Evolutionary conservation across 192 early-diverging fungal genomes (phyloP), one percentile per base, ranked within the genome.

Genomic region (Funneliformis geosporum): DNA sequence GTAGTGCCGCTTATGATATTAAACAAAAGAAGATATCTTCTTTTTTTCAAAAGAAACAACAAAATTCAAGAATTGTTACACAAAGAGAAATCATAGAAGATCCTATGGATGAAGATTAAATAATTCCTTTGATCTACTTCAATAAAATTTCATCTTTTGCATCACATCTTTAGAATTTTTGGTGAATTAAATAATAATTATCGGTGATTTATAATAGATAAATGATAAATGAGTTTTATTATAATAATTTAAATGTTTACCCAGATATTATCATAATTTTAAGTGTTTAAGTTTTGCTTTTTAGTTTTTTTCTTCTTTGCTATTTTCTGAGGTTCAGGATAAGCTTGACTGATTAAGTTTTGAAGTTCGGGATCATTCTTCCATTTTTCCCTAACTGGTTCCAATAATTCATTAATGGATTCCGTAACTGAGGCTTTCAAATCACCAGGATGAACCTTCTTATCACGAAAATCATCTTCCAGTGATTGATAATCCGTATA

Each of bases 381-480:
- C 80, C 95, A 96, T 71, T 87, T 83, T 82, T 92, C 84, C 59
- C 96, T 91, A 68, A 99, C 92, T 61, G 98, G 98, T 46, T 90
- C 96, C 64, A 99, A 88, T 47, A 99, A 83, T 5, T 33, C 86
- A 83, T 98, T 97, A 66, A 99, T 87, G 2, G 94, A 92, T 27
- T 94, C 90, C 3, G 93, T 88, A 2, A 93, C 93, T 77, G 93
- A 92, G 78, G 86, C 90, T 89, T 99, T 99, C 75, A 99, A 90
- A 83, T 99, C 98, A 21, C 93, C 93, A 16, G 98, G 98, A 84
- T 98, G 96, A 25, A 99, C 86, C 81, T 91, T 89, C 88, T 94
- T 93, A 7, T 92, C 93, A 60, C 85, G 88, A 82, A 97, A 99
- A 78, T 96, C 97, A 33, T 92, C 83, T 84, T 96, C 93, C 47